phyloP scores from a whole-genome alignment of 2,329 filamentous ascomycete genomes.

The Aspergillus sp. region DNA sequence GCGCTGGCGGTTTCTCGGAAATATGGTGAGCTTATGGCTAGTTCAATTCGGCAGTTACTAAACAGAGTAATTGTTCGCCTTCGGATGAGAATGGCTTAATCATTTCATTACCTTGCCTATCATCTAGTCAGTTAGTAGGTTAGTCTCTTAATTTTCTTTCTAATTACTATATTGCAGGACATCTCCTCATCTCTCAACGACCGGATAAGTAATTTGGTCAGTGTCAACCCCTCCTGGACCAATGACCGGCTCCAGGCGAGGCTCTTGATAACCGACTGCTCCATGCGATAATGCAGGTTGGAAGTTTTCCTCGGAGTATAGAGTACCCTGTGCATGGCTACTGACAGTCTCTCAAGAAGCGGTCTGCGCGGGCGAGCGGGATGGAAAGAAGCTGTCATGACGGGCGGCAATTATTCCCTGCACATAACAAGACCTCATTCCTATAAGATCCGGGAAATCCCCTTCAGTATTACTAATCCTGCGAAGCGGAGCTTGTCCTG shows the following conservation, averaged over 20 bases:
- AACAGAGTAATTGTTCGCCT: conserved; percentile 3
- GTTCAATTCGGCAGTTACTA: conserved; percentile 3
- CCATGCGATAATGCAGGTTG: conserved; percentile 1
- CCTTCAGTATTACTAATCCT: background rate
- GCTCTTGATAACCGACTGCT: background rate
- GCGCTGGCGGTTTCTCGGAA: background rate
- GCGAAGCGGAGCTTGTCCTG: background rate
- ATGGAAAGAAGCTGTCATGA: conserved; percentile 7
- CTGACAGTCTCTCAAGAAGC: conserved; percentile 19
- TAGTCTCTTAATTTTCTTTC: no score
- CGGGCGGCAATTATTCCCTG: background rate
- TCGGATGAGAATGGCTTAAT: background rate
- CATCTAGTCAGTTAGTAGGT: no score
- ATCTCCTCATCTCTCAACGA: background rate
- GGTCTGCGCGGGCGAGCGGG: conserved; percentile 21
- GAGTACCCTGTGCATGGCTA: conserved; percentile 11
- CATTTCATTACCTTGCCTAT: no score
- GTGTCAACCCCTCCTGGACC: background rate
- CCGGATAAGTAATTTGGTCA: background rate
- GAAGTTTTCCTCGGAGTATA: background rate
- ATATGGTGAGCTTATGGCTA: background rate
- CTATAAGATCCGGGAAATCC: background rate
- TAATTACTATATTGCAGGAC: background rate
- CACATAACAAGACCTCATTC: no score
- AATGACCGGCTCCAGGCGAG: background rate